Conservation (phyloP, 208 protist genomes). For the Crithidia fasciculata region DNA sequence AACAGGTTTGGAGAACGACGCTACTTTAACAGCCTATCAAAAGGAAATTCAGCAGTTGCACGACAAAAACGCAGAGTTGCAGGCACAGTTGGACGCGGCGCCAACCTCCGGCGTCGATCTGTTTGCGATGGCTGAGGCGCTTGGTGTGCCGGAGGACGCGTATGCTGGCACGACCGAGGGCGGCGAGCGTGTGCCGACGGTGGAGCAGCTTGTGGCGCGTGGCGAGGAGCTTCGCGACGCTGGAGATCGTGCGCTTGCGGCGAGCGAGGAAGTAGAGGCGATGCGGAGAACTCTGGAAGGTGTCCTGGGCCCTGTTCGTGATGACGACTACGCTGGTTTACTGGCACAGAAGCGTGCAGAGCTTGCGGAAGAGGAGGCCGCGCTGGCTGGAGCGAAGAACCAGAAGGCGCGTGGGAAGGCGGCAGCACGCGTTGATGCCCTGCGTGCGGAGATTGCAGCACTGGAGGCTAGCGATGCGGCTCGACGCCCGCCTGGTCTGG, state of each 20-base stretch:
- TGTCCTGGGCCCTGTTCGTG: too few species aligned
- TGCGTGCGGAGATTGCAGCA: too few species aligned
- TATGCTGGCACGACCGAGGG: not conserved
- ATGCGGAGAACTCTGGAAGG: not conserved
- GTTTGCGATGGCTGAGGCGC: not conserved
- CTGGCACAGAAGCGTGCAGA: not conserved
- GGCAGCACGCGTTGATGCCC: too few species aligned
- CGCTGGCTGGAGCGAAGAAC: not conserved
- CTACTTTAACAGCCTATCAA: not conserved
- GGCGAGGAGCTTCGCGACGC: not conserved
- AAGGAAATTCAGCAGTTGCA: slow-evolving; percentile 16
- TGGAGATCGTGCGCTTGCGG: too few species aligned
- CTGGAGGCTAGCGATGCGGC: too few species aligned
- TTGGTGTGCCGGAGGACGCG: not conserved
- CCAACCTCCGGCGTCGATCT: not conserved
- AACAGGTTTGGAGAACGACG: not conserved
- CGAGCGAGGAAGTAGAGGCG: not conserved
- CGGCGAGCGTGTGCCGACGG: slow-evolving; percentile 14
- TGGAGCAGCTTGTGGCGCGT: slow-evolving; percentile 22
- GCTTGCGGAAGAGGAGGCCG: not conserved
- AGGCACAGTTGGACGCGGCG: not conserved
- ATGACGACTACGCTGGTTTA: too few species aligned
- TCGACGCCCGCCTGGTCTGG: too few species aligned
- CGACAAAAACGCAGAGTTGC: slow-evolving; percentile 11
- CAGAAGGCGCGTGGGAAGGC: not conserved